phyloP scores from a whole-genome alignment of 495 filamentous ascomycete species.

The Viridothelium virens region DNA sequence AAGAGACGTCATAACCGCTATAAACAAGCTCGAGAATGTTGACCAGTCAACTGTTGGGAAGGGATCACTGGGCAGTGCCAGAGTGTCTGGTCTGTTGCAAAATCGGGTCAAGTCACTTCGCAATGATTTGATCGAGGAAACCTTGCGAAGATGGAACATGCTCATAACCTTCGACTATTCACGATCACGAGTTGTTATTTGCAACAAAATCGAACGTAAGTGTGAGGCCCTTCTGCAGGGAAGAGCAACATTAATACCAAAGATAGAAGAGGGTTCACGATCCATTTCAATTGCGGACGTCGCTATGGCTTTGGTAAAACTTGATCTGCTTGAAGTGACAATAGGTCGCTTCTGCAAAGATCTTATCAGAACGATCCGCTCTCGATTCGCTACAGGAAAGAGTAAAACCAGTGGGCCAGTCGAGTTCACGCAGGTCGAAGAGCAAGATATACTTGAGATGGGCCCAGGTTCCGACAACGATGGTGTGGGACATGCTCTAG shows the following conservation, averaged over 20 bases:
- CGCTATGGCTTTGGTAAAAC: neutral
- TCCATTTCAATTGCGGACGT: neutral
- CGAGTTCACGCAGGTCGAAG: neutral
- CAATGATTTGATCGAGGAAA: conserved; percentile 27
- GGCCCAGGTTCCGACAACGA: neutral
- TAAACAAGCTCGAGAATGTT: conserved; percentile 44
- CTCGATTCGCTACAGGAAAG: conserved; percentile 1
- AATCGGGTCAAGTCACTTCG: conserved; percentile 29
- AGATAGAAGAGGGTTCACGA: neutral
- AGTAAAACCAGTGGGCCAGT: neutral
- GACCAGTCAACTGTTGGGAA: conserved; percentile 36
- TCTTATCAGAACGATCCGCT: conserved; percentile 17
- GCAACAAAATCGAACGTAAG: conserved; percentile 7
- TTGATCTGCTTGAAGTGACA: conserved; percentile 13
- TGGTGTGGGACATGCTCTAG: neutral
- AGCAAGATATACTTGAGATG: neutral
- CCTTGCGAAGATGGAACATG: conserved; percentile 35
- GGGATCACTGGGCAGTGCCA: conserved; percentile 28
- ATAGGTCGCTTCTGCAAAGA: conserved; percentile 19
- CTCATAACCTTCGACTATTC: conserved; percentile 30
- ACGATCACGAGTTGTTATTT: conserved; percentile 25
- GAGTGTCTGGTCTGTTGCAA: conserved; percentile 32
- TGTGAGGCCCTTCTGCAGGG: neutral
- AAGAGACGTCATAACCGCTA: conserved; percentile 27
- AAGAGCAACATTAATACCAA: neutral